A percentile compares a stretch with the other conserved stretches of the same genome.
Evolutionary conservation across 306 rosid genomes (phyloP).

Genomic region (Trichosanthes truncata): DNA sequence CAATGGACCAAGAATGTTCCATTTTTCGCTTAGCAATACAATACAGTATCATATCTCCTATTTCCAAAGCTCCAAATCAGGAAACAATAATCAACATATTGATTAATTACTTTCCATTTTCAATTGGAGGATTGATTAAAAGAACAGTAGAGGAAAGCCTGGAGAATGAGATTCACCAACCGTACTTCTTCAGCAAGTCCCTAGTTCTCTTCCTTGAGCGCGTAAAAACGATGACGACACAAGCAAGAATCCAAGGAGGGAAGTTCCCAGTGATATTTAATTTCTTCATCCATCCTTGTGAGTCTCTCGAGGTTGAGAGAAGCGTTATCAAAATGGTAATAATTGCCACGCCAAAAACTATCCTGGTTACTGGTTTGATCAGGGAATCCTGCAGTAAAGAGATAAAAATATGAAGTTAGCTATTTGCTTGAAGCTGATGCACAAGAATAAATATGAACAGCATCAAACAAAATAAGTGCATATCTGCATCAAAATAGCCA

Average conservation of each 20-base stretch:
- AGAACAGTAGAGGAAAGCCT: background rate
- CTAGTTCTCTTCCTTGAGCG: slow-evolving; percentile 81
- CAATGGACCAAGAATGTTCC: background rate
- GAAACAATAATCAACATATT: background rate
- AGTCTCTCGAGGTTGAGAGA: slow-evolving; percentile 29
- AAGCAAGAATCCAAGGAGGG: slow-evolving; percentile 88
- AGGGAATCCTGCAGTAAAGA: slow-evolving; percentile 55
- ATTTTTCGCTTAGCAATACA: background rate
- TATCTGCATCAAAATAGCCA: background rate
- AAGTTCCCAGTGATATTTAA: slow-evolving; percentile 45
- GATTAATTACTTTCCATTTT: background rate
- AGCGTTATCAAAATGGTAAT: slow-evolving; percentile 51
- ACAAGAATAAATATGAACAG: background rate
- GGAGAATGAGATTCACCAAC: slow-evolving; percentile 33
- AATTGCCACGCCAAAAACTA: slow-evolving; percentile 55
- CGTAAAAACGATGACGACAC: slow-evolving; percentile 69
- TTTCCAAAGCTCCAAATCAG: background rate
- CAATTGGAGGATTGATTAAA: background rate
- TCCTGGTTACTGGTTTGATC: slow-evolving; percentile 65
- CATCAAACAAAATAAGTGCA: background rate
- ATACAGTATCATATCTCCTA: background rate
- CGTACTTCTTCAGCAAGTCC: slow-evolving; percentile 41
- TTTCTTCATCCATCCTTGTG: slow-evolving; percentile 59
- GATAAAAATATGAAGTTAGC: background rate
- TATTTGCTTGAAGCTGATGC: background rate